Evolutionary conservation across 1,284 basidiomycete species (phyloP).

Genomic region (Rugosomyces carneus): DNA sequence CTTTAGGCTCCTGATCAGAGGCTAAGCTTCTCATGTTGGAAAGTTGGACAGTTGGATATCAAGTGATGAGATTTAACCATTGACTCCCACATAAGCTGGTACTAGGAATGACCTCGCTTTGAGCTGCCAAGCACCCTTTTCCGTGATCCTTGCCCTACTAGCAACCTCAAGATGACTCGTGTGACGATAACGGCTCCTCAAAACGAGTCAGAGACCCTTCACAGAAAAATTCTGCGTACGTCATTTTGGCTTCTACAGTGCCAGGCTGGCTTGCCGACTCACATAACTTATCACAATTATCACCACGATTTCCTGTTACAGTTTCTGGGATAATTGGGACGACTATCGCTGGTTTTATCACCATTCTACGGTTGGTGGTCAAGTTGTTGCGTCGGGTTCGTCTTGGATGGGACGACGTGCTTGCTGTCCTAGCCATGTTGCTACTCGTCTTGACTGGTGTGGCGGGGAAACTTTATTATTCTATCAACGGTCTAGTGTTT

Average conservation of each 20-base stretch:
- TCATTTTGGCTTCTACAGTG: neutral
- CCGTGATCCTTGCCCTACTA: too few relatives aligned
- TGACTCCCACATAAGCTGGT: too few relatives aligned
- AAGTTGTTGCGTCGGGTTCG: neutral
- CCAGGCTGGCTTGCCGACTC: neutral
- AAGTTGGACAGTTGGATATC: too few relatives aligned
- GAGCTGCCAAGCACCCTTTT: too few relatives aligned
- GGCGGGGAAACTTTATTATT: constrained; percentile 1
- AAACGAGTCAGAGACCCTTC: neutral
- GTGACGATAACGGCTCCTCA: neutral
- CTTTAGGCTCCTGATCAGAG: too few relatives aligned
- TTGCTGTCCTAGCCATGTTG: constrained; percentile 3
- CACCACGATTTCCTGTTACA: too few relatives aligned
- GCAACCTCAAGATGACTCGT: neutral
- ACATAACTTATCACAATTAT: too few relatives aligned
- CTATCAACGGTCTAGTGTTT: neutral
- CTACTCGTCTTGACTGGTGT: constrained; percentile 2
- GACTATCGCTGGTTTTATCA: neutral
- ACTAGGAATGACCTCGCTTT: too few relatives aligned
- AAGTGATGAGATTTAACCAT: too few relatives aligned
- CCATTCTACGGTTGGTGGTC: constrained; percentile 1
- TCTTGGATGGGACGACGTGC: constrained; percentile 8
- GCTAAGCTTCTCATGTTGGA: too few relatives aligned
- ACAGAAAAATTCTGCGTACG: neutral
- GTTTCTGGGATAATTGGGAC: constrained; percentile 3